A percentile compares a stretch with the other conserved stretches of the same genome.
Evolutionary conservation across 1,284 basidiomycete genomes (phyloP).

Genomic region (Fomitopsis betulina): DNA sequence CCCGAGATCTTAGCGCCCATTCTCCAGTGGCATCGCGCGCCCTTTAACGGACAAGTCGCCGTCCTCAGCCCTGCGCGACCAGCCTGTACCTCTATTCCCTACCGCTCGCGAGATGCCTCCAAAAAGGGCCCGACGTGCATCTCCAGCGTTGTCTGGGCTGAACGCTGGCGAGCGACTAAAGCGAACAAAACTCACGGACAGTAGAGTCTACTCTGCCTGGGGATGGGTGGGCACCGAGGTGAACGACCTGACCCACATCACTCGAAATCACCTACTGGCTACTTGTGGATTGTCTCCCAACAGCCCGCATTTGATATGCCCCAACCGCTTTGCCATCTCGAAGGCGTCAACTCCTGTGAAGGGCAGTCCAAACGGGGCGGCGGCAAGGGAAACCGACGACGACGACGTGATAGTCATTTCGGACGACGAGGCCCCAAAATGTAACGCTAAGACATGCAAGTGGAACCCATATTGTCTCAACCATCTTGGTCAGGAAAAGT

Average conservation of each 20-base stretch:
- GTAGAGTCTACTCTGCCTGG: constrained; percentile 53
- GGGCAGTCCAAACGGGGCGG: constrained; percentile 2
- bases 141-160: constrained; percentile 45
- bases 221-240: constrained; percentile 74
- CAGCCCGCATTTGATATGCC: constrained; percentile 46
- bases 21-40: too few relatives aligned
- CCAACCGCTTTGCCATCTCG: constrained; percentile 44
- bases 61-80: background rate
- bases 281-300: constrained; percentile 61
- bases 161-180: constrained; percentile 57
- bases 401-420: constrained; percentile 67
- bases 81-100: background rate
- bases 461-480: constrained; percentile 81
- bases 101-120: constrained; percentile 40
- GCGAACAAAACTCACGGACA: constrained; percentile 44
- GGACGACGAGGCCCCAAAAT: constrained; percentile 55
- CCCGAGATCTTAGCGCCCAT: background rate
- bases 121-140: constrained; percentile 57
- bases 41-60: too few relatives aligned
- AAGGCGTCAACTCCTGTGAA: constrained; percentile 4
- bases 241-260: constrained; percentile 49
- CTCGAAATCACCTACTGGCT: constrained; percentile 55
- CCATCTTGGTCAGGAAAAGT: constrained; percentile 75
- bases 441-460: constrained; percentile 63
- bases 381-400: constrained; percentile 36